Conservation (phyloP, 148 eudicot genomes). For the Vaccinium myrtillus region DNA sequence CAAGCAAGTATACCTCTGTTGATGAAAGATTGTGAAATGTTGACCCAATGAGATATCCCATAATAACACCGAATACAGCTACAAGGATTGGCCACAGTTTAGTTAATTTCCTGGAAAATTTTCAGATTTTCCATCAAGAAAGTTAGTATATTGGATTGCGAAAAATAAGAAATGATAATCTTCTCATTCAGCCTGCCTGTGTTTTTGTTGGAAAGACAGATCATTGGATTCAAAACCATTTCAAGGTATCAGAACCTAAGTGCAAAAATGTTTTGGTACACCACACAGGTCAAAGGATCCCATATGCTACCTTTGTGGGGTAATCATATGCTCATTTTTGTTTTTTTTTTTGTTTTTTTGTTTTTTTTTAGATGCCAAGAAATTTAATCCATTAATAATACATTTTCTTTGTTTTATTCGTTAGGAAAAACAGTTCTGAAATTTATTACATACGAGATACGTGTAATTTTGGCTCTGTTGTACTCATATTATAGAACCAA, state of each 20-base stretch:
- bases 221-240: background rate
- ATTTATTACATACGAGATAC: background rate
- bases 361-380: background rate
- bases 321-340: background rate
- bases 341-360: background rate
- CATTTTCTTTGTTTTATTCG: background rate
- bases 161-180: background rate
- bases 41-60: conserved; percentile 18
- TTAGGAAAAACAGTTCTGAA: background rate
- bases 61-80: conserved; percentile 7
- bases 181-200: background rate
- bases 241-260: background rate
- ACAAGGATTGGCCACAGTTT: background rate
- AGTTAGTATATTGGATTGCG: background rate
- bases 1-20: conserved; percentile 6
- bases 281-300: background rate
- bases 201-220: background rate
- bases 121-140: background rate
- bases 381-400: background rate
- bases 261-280: background rate
- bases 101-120: background rate
- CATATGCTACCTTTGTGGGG: background rate
- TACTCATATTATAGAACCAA: background rate
- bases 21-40: background rate
- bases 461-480: background rate